These are phyloP conservation scores for Phialophora verrucosa DNA, from an alignment of 2,329 filamentous ascomycete species.

Conservation along the genomic window DNA sequence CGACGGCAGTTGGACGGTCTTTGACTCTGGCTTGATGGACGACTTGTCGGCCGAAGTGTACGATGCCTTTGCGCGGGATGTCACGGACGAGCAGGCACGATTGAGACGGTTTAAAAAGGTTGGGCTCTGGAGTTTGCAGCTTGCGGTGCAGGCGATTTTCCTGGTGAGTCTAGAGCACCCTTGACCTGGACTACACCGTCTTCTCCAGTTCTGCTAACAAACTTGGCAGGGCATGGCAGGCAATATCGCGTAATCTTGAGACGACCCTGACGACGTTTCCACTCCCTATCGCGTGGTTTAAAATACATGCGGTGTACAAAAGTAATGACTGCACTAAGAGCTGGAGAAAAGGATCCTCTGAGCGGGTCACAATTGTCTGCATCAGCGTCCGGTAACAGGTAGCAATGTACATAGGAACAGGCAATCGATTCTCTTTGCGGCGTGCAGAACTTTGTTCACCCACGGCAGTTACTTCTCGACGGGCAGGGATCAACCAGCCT, in stretches of 20 bases:
- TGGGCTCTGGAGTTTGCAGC: slow-evolving; percentile 90
- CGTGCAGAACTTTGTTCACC: background rate
- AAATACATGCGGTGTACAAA: slow-evolving; percentile 5
- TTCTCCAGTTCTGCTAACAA: background rate
- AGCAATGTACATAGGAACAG: background rate
- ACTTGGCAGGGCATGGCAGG: slow-evolving; percentile 2
- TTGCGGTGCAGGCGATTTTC: slow-evolving; percentile 91
- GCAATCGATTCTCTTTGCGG: background rate
- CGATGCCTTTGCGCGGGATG: slow-evolving; percentile 88
- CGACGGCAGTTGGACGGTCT: slow-evolving; percentile 92
- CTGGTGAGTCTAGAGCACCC: slow-evolving; percentile 64
- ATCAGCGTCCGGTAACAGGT: background rate
- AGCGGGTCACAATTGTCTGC: background rate
- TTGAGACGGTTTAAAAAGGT: slow-evolving; percentile 91
- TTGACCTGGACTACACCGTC: background rate
- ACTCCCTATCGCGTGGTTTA: background rate
- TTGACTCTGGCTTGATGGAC: slow-evolving; percentile 91
- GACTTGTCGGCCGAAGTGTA: slow-evolving; percentile 91
- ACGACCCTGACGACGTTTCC: slow-evolving; percentile 1
- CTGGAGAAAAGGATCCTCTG: background rate
- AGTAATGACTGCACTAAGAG: slow-evolving; percentile 3
- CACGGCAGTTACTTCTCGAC: background rate
- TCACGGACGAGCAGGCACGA: slow-evolving; percentile 85
- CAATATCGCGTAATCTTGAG: background rate
- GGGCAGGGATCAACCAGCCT: background rate